Base-by-base conservation (phyloP, 1,284 basidiomycete species). In the Chalciporus sp. region DNA sequence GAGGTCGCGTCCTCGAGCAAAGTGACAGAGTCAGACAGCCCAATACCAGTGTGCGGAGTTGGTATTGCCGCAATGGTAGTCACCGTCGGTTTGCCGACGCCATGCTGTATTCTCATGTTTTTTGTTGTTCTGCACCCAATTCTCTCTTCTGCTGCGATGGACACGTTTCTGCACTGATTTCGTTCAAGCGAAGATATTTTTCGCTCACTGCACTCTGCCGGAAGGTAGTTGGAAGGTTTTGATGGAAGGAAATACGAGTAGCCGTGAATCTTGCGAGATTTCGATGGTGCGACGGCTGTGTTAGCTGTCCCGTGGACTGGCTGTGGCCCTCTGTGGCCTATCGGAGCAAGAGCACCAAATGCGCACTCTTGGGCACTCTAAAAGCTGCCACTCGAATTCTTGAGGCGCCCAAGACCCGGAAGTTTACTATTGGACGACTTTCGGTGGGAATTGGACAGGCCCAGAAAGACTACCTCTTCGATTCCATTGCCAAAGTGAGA, bases 401-500 rank as follows among this genome's bases (percentile, higher is more conserved):
- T 37, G 39, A 55, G 39, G 33, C 62, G 59, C 59, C 46, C 39
- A 52, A 46, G 52, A 27, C 56, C 49, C 53, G 56, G 49, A 64
- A 54, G 53, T 31, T 52, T 37, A 53, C 23, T 23, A 23, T 23
- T 23, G 23, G 23, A 23, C 23, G 23, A 23, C 39, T 51, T 48
- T 62, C 27, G 66, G 69, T 72, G 69, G 66, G 68, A 70, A 70
- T 50, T 51, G 50, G 47, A 53, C 48, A 58, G 58, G 60, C 55
- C 63, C 48, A 63, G 62, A 66, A 67, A 59, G 56, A 56, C 49
- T 45, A 44, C 54, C 55, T 58, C 58, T 66, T 70, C 59, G 56
- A 56, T 65, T 71, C 66, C 61, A 46, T 62, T 63, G 67, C 67
- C 67, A 72, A 72, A 72, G 57, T 55, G 67, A 71, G 67, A 58